A percentile compares a stretch with the other conserved stretches of the same genome.
Conservation (phyloP, 441 rosid genomes). For the Eruca vesicaria region DNA sequence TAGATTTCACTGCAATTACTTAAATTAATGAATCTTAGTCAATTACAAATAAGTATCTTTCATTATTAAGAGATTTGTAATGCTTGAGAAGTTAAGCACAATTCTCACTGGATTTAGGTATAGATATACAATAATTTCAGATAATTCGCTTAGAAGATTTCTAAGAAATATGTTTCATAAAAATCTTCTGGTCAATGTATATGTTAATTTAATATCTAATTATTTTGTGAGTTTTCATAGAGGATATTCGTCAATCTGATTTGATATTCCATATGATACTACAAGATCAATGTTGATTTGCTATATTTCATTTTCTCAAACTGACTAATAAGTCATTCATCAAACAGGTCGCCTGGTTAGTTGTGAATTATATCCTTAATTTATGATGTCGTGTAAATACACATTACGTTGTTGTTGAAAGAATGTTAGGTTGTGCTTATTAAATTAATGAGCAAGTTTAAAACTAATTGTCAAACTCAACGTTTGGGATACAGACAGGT, state of each 20-base stretch:
- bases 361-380: not conserved
- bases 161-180: too few species aligned
- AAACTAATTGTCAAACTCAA: constrained; percentile 22
- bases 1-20: too few species aligned
- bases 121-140: too few species aligned
- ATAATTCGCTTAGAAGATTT: too few species aligned
- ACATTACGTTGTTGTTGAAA: not conserved
- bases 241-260: not conserved
- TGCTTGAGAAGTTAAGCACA: too few species aligned
- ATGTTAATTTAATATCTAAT: too few species aligned
- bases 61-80: too few species aligned
- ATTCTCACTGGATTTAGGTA: too few species aligned
- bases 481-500: not conserved
- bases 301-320: not conserved
- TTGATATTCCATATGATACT: not conserved
- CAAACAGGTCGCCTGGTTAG: not conserved
- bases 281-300: not conserved
- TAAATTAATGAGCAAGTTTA: not conserved
- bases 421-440: constrained; percentile 1
- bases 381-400: constrained; percentile 4
- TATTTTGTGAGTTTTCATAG: too few species aligned
- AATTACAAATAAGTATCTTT: too few species aligned
- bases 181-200: too few species aligned
- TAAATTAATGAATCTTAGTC: too few species aligned
- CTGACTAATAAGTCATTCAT: not conserved